Conservation (phyloP, 2,329 filamentous ascomycete species). For the Diaporthe citri region DNA sequence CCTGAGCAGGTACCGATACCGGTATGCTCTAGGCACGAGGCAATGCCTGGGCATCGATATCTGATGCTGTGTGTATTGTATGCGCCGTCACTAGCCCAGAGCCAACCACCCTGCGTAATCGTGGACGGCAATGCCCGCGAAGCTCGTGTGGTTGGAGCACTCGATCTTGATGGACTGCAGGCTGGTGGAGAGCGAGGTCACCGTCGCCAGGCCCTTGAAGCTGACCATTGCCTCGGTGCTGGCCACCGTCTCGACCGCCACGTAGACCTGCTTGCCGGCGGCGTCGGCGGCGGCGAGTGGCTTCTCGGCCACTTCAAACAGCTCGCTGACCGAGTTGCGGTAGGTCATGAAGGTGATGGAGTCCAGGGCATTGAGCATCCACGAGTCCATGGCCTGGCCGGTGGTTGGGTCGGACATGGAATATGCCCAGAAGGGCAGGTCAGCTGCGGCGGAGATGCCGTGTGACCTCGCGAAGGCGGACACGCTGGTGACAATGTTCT, state of each 20-base stretch:
- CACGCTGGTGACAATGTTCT: constrained; percentile 11
- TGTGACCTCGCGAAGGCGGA: constrained; percentile 14
- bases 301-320: constrained; percentile 25
- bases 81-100: not conserved
- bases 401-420: constrained; percentile 20
- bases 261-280: constrained; percentile 24
- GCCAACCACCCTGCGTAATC: constrained; percentile 28
- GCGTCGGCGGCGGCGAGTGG: constrained; percentile 20
- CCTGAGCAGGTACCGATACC: not conserved
- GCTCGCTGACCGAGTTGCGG: constrained; percentile 27
- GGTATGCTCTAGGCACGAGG: not conserved
- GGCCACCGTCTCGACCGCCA: constrained; percentile 27
- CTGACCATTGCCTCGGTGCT: constrained; percentile 19
- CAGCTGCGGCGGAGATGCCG: constrained; percentile 14
- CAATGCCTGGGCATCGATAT: not conserved
- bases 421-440: constrained; percentile 29
- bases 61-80: not conserved
- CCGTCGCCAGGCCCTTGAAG: constrained; percentile 32
- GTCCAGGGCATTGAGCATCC: constrained; percentile 28
- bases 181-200: constrained; percentile 18
- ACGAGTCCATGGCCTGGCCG: constrained; percentile 17
- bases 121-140: constrained; percentile 27
- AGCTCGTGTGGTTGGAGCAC: constrained; percentile 25
- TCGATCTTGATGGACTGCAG: constrained; percentile 22
- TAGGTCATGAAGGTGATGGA: constrained; percentile 36